Evolutionary conservation across 495 filamentous ascomycete species (phyloP), one percentile per base, ranked within the genome.

Genomic region (Aspergillus taichungensis): DNA sequence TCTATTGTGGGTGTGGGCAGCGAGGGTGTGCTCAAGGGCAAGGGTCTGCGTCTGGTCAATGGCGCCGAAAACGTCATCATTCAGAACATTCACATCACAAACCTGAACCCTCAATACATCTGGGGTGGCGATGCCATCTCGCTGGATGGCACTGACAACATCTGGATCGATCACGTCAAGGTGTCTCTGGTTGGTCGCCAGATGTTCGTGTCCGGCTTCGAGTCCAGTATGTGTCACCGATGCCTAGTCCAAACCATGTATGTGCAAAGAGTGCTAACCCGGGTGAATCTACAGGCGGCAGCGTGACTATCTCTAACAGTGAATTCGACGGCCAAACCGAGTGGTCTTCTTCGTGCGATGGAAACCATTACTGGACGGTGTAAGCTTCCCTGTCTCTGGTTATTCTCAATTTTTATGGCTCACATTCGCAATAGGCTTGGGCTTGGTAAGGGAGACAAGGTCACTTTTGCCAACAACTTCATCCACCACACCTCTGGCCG

Each of bases 311-410:
- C 49, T 60, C 64, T 37, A 62, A 67, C 51, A 67, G 62, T 39
- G 65, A 77, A 46, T 69, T 77, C 46, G 69, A 78, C 42, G 74
- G 74, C 29, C 45, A 49, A 10, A 74, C 72, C 1, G 61, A 50
- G 46, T 77, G 68, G 66, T 73, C 68, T 28, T 68, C 73, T 11
- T 67, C 64, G 24, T 77, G 74, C 46, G 71, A 79, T 40, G 66
- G 68, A 12, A 63, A 76, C 50, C 74, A 76, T 53, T 78, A 79
- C 66, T 77, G 74, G 74, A 69, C 60, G 18, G 54, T 79, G 53
- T 66, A 53, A 48, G 45, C 45, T 1, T 1, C 8, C 4, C 13
- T n/a, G 18, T 8, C 27, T 30, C 11, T 3, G 9, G 12, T 7
- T 37, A 34, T 14, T 38, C 29, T 27, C 4, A 4, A 4, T 24